Evolutionary conservation across 2,329 filamentous ascomycete species (phyloP).

Genomic region (Colletotrichum sp.): DNA sequence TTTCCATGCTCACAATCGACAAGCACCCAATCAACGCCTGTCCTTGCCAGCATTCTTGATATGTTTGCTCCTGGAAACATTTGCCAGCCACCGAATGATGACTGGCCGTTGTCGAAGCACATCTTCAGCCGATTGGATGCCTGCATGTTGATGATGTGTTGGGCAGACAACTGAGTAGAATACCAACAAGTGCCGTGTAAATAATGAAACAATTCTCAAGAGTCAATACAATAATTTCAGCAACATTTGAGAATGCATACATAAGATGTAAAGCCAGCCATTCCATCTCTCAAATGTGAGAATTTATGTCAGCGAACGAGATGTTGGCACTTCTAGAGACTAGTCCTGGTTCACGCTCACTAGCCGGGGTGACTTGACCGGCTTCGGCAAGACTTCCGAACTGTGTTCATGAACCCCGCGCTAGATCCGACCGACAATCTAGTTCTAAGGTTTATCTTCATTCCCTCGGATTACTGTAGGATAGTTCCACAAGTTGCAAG

Average conservation of each 20-base stretch:
- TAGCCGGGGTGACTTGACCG: background rate
- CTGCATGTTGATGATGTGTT: background rate
- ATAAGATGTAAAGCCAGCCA: background rate
- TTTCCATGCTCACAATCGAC: background rate
- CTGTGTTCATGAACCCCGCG: background rate
- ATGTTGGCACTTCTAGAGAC: background rate
- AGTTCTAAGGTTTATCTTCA: background rate
- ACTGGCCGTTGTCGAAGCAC: background rate
- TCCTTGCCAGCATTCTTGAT: background rate
- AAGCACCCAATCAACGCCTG: background rate
- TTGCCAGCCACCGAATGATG: background rate
- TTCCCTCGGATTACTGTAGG: background rate
- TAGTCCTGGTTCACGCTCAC: background rate
- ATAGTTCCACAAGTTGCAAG: background rate
- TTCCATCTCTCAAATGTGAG: background rate
- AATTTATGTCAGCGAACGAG: rapidly evolving
- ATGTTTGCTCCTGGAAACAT: background rate
- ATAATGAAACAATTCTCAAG: rapidly evolving
- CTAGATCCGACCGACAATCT: background rate
- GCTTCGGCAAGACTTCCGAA: background rate
- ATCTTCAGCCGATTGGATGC: background rate
- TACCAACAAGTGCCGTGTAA: rapidly evolving
- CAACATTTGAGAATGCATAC: rapidly evolving
- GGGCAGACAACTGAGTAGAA: background rate
- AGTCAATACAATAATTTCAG: rapidly evolving